phyloP scores from a whole-genome alignment of 164 flowering plant species.

The Vitis rotundifolia region DNA sequence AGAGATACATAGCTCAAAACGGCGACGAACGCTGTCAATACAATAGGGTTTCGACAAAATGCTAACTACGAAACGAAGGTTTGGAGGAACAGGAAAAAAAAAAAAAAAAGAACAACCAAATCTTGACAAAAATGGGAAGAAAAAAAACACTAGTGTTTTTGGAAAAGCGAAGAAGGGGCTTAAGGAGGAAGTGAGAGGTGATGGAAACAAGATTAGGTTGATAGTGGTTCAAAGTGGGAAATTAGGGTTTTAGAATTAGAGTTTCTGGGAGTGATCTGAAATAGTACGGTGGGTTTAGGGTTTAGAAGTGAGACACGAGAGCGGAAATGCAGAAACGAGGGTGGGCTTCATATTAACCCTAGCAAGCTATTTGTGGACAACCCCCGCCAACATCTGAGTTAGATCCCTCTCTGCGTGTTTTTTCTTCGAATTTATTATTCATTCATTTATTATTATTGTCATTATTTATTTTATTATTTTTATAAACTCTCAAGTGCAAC shows the following conservation, averaged over 20 bases:
- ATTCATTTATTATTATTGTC: no score
- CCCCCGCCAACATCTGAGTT: not conserved
- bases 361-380: not conserved
- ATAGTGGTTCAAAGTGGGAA: no score
- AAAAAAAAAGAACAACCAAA: no score
- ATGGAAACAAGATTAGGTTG: no score
- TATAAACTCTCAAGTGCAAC: no score
- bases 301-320: not conserved
- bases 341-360: not conserved
- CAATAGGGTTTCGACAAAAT: no score
- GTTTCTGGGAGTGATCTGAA: not conserved
- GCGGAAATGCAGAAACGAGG: not conserved
- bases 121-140: not conserved
- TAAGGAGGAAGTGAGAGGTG: not conserved
- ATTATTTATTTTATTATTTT: no score
- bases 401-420: no score
- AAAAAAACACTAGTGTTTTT: not conserved
- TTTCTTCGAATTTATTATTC: not conserved
- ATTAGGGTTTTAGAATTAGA: not conserved
- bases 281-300: constrained; percentile 1
- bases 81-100: not conserved
- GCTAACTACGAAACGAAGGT: not conserved
- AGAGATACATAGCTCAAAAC: constrained; percentile 67
- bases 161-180: not conserved
- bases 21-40: no score